A percentile compares a stretch with the other conserved stretches of the same genome.
Evolutionary conservation across 2,329 filamentous ascomycete genomes (phyloP).

Genomic region (Fusarium transvaalense): DNA sequence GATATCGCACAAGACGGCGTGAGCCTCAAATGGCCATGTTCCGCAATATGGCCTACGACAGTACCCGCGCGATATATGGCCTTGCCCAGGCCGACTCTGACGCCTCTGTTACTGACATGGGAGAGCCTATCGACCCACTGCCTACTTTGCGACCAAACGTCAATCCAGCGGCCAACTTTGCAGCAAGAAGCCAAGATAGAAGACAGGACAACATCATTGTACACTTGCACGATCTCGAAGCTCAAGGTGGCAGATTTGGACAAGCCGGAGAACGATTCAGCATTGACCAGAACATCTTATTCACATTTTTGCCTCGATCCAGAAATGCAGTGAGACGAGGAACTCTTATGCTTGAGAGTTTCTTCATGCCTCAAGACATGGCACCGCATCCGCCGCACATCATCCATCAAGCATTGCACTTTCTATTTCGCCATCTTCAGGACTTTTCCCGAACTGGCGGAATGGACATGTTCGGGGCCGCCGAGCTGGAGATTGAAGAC

Average conservation of each 20-base stretch:
- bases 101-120: background rate
- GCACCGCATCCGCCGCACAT: conserved; percentile 2
- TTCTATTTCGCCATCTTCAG: conserved; percentile 39
- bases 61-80: background rate
- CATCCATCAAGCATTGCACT: conserved; percentile 30
- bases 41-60: background rate
- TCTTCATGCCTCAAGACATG: conserved; percentile 21
- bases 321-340: conserved; percentile 24
- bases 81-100: conserved; percentile 11
- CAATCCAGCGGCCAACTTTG: background rate
- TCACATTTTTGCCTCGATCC: conserved; percentile 30
- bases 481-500: conserved; percentile 26
- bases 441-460: conserved; percentile 23
- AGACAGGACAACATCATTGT: conserved; percentile 28
- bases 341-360: conserved; percentile 24
- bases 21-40: background rate
- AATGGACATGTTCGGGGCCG: conserved; percentile 36
- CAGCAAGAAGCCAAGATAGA: background rate
- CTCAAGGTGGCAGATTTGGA: conserved; percentile 12
- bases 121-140: background rate
- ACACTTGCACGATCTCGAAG: conserved; percentile 17
- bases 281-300: conserved; percentile 22
- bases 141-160: background rate
- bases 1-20: background rate
- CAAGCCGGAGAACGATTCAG: conserved; percentile 23